Evolutionary conservation across 2,329 filamentous ascomycete genomes (phyloP).

Genomic region (Paecilomyces sp.): DNA sequence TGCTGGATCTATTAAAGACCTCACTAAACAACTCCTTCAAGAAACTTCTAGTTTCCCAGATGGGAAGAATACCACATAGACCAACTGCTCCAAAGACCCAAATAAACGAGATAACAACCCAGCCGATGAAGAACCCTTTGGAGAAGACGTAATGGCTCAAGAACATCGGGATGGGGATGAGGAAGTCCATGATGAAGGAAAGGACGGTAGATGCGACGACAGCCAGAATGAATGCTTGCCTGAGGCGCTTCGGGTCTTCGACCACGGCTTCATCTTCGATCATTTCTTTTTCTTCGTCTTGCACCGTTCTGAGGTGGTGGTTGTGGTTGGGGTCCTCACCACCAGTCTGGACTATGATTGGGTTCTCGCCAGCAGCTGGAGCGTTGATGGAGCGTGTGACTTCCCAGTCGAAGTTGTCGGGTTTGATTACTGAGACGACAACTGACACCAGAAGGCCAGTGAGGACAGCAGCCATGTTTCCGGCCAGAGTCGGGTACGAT

Average conservation of each 20-base stretch:
- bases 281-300: slow-evolving; percentile 18
- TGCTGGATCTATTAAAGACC: background rate
- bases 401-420: slow-evolving; percentile 32
- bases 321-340: background rate
- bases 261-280: slow-evolving; percentile 14
- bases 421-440: slow-evolving; percentile 26
- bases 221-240: slow-evolving; percentile 29
- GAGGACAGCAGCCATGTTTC: slow-evolving; percentile 13
- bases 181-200: slow-evolving; percentile 34
- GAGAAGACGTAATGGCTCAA: slow-evolving; percentile 35
- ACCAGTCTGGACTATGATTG: background rate
- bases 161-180: slow-evolving; percentile 37
- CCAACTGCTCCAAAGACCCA: slow-evolving; percentile 36
- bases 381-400: slow-evolving; percentile 23
- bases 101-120: slow-evolving; percentile 35
- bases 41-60: slow-evolving; percentile 34
- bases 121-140: slow-evolving; percentile 33
- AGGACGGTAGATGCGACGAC: slow-evolving; percentile 29
- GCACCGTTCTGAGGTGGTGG: slow-evolving; percentile 10
- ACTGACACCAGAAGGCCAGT: slow-evolving; percentile 14
- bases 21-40: slow-evolving; percentile 9
- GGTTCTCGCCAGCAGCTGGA: background rate
- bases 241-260: slow-evolving; percentile 22
- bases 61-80: slow-evolving; percentile 34
- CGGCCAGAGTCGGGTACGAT: slow-evolving; percentile 30